phyloP scores from a whole-genome alignment of 2,329 filamentous ascomycete genomes.

The Blumeria graminis region DNA sequence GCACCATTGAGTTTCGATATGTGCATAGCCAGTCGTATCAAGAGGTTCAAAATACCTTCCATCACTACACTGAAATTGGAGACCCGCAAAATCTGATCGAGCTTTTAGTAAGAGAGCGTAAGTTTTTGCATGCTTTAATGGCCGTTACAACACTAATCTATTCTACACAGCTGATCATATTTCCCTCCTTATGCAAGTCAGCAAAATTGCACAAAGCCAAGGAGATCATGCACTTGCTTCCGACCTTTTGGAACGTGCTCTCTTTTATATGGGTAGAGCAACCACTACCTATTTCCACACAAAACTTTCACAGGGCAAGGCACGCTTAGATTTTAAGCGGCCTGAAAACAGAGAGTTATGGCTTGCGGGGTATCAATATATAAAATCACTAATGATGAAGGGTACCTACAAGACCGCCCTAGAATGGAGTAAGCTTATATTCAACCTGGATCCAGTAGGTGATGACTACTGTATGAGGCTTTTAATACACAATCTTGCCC shows the following conservation, averaged over 20 bases:
- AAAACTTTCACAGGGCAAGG: constrained; percentile 52
- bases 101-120: constrained; percentile 42
- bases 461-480: constrained; percentile 72
- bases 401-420: constrained; percentile 86
- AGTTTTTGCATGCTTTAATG: constrained; percentile 7
- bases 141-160: too few relatives aligned
- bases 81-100: constrained; percentile 65
- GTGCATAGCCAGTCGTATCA: constrained; percentile 54
- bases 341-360: constrained; percentile 84
- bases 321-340: constrained; percentile 54
- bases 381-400: constrained; percentile 62
- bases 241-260: constrained; percentile 69
- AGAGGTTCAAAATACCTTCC: constrained; percentile 50
- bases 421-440: constrained; percentile 75
- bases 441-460: constrained; percentile 42
- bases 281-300: constrained; percentile 61
- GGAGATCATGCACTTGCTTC: constrained; percentile 67
- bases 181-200: constrained; percentile 79
- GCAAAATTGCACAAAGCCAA: constrained; percentile 76
- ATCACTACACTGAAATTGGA: constrained; percentile 54
- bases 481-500: constrained; percentile 58
- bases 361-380: constrained; percentile 73
- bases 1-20: constrained; percentile 51
- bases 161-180: constrained; percentile 43
- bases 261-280: constrained; percentile 83